Evolutionary conservation across 305 asterid genomes (phyloP).

Genomic region (Fraxinus baroniana): DNA sequence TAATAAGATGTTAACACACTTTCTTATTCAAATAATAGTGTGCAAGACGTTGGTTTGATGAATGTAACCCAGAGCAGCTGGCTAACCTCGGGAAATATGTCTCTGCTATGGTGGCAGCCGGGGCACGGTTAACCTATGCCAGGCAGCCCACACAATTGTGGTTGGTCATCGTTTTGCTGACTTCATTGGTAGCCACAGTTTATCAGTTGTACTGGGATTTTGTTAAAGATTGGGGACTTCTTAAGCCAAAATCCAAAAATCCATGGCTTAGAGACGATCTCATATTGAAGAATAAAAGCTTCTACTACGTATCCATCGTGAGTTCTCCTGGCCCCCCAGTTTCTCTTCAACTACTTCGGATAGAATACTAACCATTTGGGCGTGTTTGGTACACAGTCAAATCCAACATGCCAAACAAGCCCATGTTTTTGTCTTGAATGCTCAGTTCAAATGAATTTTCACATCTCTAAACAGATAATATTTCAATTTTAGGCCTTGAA

Average conservation of each 20-base stretch:
- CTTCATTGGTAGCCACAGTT: constrained; percentile 70
- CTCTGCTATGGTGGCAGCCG: constrained; percentile 98
- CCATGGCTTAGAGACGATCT: constrained; percentile 82
- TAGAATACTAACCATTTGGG: background rate
- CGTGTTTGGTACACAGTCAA: background rate
- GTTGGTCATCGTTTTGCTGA: constrained; percentile 62
- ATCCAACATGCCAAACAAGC: background rate
- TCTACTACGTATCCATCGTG: constrained; percentile 86
- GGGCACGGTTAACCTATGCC: constrained; percentile 76
- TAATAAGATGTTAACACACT: background rate
- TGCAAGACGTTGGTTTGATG: constrained; percentile 87
- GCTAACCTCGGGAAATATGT: constrained; percentile 90
- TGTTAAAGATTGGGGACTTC: constrained; percentile 90
- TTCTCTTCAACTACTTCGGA: background rate
- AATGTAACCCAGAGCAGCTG: constrained; percentile 59
- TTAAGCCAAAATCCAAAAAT: constrained; percentile 60
- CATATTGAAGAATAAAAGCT: constrained; percentile 58
- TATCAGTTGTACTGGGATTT: constrained; percentile 96
- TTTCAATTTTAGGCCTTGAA: constrained; percentile 54
- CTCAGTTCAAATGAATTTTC: background rate
- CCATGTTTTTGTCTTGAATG: background rate
- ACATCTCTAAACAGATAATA: background rate
- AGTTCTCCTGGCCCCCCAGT: constrained; percentile 34
- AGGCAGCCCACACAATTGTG: constrained; percentile 51
- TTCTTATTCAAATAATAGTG: constrained; percentile 42